Evolutionary conservation across 2,329 filamentous ascomycete genomes (phyloP), one percentile per base, ranked within the genome.

Genomic region (Paecilomyces niveus): DNA sequence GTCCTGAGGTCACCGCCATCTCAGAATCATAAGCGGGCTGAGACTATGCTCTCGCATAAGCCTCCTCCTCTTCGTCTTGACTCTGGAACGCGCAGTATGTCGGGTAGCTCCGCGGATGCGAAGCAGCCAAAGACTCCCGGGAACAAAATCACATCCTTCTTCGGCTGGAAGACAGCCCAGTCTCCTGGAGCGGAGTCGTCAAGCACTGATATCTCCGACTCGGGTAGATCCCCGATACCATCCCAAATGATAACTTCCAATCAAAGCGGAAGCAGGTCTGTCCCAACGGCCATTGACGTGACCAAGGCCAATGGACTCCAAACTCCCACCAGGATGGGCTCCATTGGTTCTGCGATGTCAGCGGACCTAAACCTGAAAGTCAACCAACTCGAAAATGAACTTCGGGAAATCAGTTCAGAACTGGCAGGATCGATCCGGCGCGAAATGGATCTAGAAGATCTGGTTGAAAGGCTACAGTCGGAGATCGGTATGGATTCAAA

Each of bases 371-470:
- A 78, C 81, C 64, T 81, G 65, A 72, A 92, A 73, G 83, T 96
- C 68, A 86, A 91, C 72, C 91, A 96, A 72, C 87, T 99, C 80
- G 94, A 99, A 79, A 89, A 92, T 72, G 94, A 99, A 80, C 76
- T 99, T 65, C 90, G 90, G 67, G 89, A 93, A 74, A 93, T 99
- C 76, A 96, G 91, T 78, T 84, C 87, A 60, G 94, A 99, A 81
- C 81, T 99, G 72, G 94, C 94, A 33, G 84, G 87, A 65, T 97
- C 94, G 29, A 97, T 99, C 69, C 86, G 90, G 67, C 86, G 94
- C 61, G 94, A 99, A 78, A 93, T 99, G 84, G 94, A 99, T 66
- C 77, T 99, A 32, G 94, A 99, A 74, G 94, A 99, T 73, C 81
- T 97, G 53, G 87, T 97, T 0, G 94, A 99, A 64, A 83, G 89